A percentile compares a stretch with the other conserved stretches of the same genome.
phyloP scores from a whole-genome alignment of 1,284 basidiomycete genomes.

The Fomitopsis palustris region DNA sequence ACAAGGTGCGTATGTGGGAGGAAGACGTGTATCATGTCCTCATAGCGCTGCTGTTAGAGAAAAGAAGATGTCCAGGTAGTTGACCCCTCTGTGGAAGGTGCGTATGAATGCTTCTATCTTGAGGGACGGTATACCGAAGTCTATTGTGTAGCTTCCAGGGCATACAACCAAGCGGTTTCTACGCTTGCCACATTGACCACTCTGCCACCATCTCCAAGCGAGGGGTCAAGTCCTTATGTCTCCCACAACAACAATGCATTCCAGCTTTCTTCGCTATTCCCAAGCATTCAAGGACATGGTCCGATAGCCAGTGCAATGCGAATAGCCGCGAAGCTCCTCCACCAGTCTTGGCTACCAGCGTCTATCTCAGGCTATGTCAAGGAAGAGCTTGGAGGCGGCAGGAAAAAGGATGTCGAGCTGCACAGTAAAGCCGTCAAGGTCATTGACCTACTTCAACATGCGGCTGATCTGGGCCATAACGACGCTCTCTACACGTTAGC shows the following conservation, averaged over 20 bases:
- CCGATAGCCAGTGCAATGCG: constrained; percentile 65
- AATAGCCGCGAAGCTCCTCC: constrained; percentile 58
- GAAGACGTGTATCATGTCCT: neutral
- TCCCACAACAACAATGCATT: constrained; percentile 43
- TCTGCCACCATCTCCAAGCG: constrained; percentile 49
- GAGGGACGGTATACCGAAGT: constrained; percentile 10
- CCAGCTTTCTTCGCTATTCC: constrained; percentile 59
- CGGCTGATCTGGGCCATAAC: constrained; percentile 72
- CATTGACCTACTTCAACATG: constrained; percentile 72
- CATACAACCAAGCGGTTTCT: constrained; percentile 66
- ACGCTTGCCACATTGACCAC: constrained; percentile 61
- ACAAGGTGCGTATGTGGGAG: neutral
- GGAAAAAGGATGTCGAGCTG: constrained; percentile 59
- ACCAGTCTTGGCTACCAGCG: constrained; percentile 45
- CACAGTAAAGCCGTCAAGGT: constrained; percentile 70
- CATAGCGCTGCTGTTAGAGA: neutral
- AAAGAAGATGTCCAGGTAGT: constrained; percentile 14
- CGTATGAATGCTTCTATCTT: neutral
- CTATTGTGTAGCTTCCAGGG: constrained; percentile 50
- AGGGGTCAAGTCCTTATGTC: constrained; percentile 42
- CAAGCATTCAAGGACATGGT: constrained; percentile 67
- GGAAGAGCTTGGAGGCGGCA: constrained; percentile 40
- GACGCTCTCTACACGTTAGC: constrained; percentile 76
- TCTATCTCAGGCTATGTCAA: constrained; percentile 38
- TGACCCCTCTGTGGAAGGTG: constrained; percentile 25